A percentile compares a stretch with the other conserved stretches of the same genome.
Conservation (phyloP, 2,329 filamentous ascomycete species). For the Cladophialophora exuberans region DNA sequence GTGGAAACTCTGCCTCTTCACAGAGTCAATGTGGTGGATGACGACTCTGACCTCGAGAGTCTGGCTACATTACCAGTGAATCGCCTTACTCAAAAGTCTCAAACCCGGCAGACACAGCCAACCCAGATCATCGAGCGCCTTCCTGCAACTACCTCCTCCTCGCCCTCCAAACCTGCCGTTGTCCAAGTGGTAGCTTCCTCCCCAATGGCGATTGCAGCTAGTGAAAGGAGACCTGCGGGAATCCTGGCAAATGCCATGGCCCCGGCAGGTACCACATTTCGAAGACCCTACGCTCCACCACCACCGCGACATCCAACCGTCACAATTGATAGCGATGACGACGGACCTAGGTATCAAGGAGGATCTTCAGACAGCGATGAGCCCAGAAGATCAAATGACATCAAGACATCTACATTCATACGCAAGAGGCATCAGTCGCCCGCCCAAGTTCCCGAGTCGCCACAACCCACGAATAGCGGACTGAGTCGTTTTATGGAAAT, state of each 20-base stretch:
- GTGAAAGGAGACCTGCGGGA: slow-evolving; percentile 40
- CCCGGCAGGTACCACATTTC: slow-evolving; percentile 73
- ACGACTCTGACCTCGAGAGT: slow-evolving; percentile 47
- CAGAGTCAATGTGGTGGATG: slow-evolving; percentile 12
- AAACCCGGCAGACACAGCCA: slow-evolving; percentile 62
- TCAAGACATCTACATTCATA: slow-evolving; percentile 57
- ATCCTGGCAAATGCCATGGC: slow-evolving; percentile 68
- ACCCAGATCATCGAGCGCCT: slow-evolving; percentile 59
- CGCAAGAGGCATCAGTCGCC: slow-evolving; percentile 42
- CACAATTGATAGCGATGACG: slow-evolving; percentile 59
- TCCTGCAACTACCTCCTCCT: slow-evolving; percentile 32
- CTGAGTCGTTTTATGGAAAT: slow-evolving; percentile 48
- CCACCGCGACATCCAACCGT: slow-evolving; percentile 45
- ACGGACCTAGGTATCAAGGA: slow-evolving; percentile 61
- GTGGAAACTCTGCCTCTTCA: slow-evolving; percentile 30
- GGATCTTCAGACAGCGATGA: slow-evolving; percentile 67
- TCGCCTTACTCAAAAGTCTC: slow-evolving; percentile 33
- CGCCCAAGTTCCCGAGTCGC: slow-evolving; percentile 44
- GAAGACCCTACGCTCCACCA: slow-evolving; percentile 51
- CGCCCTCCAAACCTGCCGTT: slow-evolving; percentile 43
- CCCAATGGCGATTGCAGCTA: slow-evolving; percentile 59
- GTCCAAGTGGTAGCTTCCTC: slow-evolving; percentile 92
- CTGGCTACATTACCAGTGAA: slow-evolving; percentile 52
- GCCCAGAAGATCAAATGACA: slow-evolving; percentile 55
- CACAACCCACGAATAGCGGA: slow-evolving; percentile 36